Evolutionary conservation across 2,329 filamentous ascomycete genomes (phyloP).

Genomic region (Annulohypoxylon truncatum): DNA sequence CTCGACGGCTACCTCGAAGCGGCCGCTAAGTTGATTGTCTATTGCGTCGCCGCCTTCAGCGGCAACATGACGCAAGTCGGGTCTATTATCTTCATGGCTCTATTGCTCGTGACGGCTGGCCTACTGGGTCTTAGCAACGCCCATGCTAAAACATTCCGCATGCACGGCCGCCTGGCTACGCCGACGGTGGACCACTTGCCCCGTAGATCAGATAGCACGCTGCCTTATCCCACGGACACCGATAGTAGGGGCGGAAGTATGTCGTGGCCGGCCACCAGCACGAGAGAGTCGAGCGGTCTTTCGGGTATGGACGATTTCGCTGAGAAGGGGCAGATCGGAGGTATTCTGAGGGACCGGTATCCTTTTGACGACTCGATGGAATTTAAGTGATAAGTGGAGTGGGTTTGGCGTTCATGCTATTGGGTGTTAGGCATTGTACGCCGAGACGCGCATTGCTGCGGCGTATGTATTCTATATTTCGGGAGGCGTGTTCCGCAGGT

Average conservation of each 20-base stretch:
- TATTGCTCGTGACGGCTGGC: slow-evolving; percentile 65
- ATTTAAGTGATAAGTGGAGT: slow-evolving; percentile 21
- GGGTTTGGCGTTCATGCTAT: background rate
- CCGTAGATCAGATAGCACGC: slow-evolving; percentile 4
- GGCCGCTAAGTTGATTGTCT: slow-evolving; percentile 67
- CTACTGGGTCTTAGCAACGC: slow-evolving; percentile 66
- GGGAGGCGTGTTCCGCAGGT: background rate
- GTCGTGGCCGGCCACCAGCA: slow-evolving; percentile 39
- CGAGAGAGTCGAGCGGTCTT: slow-evolving; percentile 41
- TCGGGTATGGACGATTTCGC: slow-evolving; percentile 44
- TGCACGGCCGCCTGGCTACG: slow-evolving; percentile 61
- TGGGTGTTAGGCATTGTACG: background rate
- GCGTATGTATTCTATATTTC: background rate
- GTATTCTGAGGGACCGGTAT: slow-evolving; percentile 35
- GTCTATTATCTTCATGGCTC: slow-evolving; percentile 61
- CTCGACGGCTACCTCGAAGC: slow-evolving; percentile 65
- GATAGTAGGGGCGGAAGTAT: slow-evolving; percentile 37
- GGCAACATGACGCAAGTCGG: slow-evolving; percentile 67
- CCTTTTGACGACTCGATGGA: slow-evolving; percentile 39
- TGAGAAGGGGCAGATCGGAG: slow-evolving; percentile 45
- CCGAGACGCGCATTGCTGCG: background rate
- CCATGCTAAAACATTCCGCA: slow-evolving; percentile 58
- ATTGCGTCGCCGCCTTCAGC: slow-evolving; percentile 65
- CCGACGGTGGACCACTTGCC: slow-evolving; percentile 50
- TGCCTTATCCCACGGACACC: slow-evolving; percentile 41